Conservation (phyloP, 2,329 filamentous ascomycete genomes). For the Monilinia aucupariae region DNA sequence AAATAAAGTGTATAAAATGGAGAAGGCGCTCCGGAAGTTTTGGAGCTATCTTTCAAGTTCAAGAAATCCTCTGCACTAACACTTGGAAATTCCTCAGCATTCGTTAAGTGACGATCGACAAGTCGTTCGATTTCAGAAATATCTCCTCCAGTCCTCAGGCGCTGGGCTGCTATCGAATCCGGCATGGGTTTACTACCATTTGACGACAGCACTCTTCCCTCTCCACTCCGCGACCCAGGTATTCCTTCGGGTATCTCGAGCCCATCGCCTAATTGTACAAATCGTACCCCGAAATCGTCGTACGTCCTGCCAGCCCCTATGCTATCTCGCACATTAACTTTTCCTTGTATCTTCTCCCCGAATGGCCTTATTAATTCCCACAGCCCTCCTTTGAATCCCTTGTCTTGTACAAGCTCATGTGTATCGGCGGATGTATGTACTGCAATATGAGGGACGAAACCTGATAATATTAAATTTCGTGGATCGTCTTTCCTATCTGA, state of each 20-base stretch:
- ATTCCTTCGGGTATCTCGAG: slow-evolving; percentile 46
- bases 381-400: slow-evolving; percentile 77
- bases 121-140: slow-evolving; percentile 72
- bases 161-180: slow-evolving; percentile 22
- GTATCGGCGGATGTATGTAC: slow-evolving; percentile 84
- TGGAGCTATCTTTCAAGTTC: slow-evolving; percentile 36
- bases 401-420: slow-evolving; percentile 70
- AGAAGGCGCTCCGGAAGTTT: slow-evolving; percentile 46
- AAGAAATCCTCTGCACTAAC: slow-evolving; percentile 35
- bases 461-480: slow-evolving; percentile 65
- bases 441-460: slow-evolving; percentile 84
- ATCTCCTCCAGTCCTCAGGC: slow-evolving; percentile 41
- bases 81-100: slow-evolving; percentile 53
- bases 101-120: slow-evolving; percentile 71
- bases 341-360: slow-evolving; percentile 80
- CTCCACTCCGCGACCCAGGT: slow-evolving; percentile 33
- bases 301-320: slow-evolving; percentile 74
- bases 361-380: slow-evolving; percentile 85
- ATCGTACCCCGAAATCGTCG: slow-evolving; percentile 87
- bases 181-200: slow-evolving; percentile 25
- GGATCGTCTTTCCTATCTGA: slow-evolving; percentile 41
- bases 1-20: slow-evolving; percentile 84
- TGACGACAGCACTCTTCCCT: slow-evolving; percentile 23
- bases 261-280: slow-evolving; percentile 63
- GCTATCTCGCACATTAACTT: slow-evolving; percentile 86